These are phyloP conservation scores for Evernia prunastri DNA, from an alignment of 495 filamentous ascomycete genomes.

Conservation along the genomic window DNA sequence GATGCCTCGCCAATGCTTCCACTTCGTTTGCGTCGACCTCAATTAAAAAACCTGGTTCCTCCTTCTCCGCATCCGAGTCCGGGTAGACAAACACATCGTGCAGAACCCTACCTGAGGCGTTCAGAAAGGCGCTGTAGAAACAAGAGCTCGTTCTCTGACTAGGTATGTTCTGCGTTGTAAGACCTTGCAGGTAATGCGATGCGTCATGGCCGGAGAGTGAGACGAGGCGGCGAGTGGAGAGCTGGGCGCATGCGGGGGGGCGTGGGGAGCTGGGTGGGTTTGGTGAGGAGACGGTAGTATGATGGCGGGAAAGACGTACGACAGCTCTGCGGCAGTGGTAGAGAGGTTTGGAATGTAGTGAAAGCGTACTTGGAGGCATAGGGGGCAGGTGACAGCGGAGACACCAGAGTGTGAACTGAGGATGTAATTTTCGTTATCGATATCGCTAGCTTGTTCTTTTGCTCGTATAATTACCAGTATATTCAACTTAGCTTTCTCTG, in stretches of 20 bases:
- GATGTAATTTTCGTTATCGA: not conserved
- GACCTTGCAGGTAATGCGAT: conserved; percentile 77
- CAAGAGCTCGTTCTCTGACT: conserved; percentile 31
- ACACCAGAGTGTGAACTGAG: not conserved
- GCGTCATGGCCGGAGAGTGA: conserved; percentile 72
- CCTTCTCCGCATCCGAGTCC: conserved; percentile 27
- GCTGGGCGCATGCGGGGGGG: conserved; percentile 41
- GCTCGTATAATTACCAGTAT: not conserved
- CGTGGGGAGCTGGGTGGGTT: conserved; percentile 32
- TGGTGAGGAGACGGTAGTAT: not conserved
- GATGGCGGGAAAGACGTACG: not conserved
- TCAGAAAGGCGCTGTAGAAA: conserved; percentile 78
- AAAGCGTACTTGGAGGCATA: conserved; percentile 6
- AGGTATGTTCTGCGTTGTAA: conserved; percentile 69
- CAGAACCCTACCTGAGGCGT: conserved; percentile 72
- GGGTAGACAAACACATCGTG: conserved; percentile 89
- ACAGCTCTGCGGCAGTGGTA: not conserved
- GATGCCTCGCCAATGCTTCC: conserved; percentile 54
- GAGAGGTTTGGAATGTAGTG: not conserved
- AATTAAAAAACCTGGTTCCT: conserved; percentile 61
- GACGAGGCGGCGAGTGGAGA: conserved; percentile 70
- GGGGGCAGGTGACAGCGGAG: conserved; percentile 5
- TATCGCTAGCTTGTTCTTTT: not conserved
- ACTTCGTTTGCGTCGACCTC: conserved; percentile 70
- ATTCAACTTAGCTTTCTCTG: not conserved